These are phyloP conservation scores for Agapanthus africanus DNA, from an alignment of 106 monocot genomes.

Conservation along the genomic window DNA sequence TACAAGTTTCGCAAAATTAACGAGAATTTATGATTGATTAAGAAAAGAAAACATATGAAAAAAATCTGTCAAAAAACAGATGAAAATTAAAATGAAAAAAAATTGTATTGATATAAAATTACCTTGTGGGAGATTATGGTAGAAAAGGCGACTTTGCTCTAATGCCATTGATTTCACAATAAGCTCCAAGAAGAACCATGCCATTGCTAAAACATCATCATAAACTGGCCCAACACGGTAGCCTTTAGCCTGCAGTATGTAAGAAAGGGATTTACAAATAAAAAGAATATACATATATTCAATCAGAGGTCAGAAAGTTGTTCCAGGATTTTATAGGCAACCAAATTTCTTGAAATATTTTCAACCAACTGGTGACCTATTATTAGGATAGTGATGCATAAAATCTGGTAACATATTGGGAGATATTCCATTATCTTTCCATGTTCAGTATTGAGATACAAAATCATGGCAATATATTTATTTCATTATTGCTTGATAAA, in stretches of 20 bases:
- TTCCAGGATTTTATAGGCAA: too few relatives aligned
- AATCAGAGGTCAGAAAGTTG: too few relatives aligned
- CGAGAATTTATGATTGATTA: background rate
- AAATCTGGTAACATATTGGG: background rate
- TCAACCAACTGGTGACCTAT: too few relatives aligned
- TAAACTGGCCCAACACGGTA: slow-evolving; percentile 99
- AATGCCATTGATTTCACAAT: slow-evolving; percentile 98
- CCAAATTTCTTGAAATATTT: too few relatives aligned
- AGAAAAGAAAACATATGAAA: background rate
- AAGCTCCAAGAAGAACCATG: slow-evolving; percentile 99
- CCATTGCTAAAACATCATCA: slow-evolving; percentile 99
- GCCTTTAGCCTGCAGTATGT: slow-evolving; percentile 79
- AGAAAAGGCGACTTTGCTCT: slow-evolving; percentile 80
- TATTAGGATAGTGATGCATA: background rate
- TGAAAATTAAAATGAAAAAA: background rate
- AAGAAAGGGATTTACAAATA: too few relatives aligned
- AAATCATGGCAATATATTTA: too few relatives aligned
- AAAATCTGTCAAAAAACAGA: too few relatives aligned
- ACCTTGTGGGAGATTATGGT: slow-evolving; percentile 81
- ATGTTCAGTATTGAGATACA: too few relatives aligned
- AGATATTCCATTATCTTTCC: background rate
- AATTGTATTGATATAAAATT: background rate
- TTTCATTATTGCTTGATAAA: too few relatives aligned
- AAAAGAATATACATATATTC: too few relatives aligned
- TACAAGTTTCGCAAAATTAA: background rate